phyloP scores from a whole-genome alignment of 1,284 basidiomycete genomes.

The Cutaneotrichosporon cavernicola region DNA sequence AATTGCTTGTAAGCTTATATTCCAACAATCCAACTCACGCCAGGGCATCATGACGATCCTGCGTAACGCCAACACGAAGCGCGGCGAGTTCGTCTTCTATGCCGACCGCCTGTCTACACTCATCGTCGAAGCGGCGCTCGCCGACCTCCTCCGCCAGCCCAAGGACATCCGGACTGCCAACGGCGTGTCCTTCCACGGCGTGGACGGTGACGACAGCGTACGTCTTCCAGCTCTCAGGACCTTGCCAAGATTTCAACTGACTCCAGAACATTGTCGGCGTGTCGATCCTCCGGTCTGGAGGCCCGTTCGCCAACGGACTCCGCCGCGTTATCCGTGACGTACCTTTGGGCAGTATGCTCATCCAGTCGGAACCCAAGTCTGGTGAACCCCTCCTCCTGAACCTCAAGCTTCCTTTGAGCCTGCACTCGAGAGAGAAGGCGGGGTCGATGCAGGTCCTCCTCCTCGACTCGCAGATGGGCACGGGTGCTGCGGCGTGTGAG shows the following conservation, averaged over 20 bases:
- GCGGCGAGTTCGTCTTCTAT: constrained; percentile 70
- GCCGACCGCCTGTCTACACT: constrained; percentile 77
- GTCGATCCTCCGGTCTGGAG: constrained; percentile 60
- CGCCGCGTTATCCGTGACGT: constrained; percentile 83
- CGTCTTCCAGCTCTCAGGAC: constrained; percentile 1
- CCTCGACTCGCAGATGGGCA: constrained; percentile 94
- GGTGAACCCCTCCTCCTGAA: constrained; percentile 88
- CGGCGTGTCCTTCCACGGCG: constrained; percentile 62
- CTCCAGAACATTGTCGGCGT: constrained; percentile 44
- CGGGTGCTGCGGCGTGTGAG: constrained; percentile 77
- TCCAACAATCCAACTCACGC: not conserved
- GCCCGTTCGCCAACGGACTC: constrained; percentile 86
- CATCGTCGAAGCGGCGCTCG: constrained; percentile 79
- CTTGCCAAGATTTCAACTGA: not conserved
- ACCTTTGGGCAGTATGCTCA: constrained; percentile 81
- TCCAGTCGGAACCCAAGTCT: constrained; percentile 79
- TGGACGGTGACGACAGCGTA: constrained; percentile 55
- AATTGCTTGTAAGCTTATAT: constrained; percentile 62
- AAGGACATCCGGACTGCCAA: constrained; percentile 70
- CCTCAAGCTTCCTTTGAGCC: constrained; percentile 68
- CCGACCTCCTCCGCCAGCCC: constrained; percentile 68
- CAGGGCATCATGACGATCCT: constrained; percentile 87
- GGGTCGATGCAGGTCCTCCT: constrained; percentile 76
- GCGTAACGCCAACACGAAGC: constrained; percentile 66
- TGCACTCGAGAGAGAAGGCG: constrained; percentile 67